These are phyloP conservation scores for Rhodotorula sphaerocarpa DNA, from an alignment of 768 basidiomycete species.

Conservation along the genomic window DNA sequence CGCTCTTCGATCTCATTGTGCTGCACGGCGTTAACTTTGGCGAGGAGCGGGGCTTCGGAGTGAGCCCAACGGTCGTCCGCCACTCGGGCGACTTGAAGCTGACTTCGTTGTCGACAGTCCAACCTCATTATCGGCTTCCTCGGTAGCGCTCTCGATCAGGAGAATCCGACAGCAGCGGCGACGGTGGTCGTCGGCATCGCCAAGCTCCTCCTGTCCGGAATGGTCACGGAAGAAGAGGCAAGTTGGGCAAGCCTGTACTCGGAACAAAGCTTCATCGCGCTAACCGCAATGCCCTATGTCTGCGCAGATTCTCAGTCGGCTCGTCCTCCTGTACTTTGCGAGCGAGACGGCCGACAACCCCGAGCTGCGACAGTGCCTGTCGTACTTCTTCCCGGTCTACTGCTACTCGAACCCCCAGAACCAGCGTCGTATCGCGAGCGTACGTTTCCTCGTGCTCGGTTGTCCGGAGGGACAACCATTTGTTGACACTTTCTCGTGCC, in stretches of 20 bases:
- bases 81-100: no score
- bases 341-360: conserved; percentile 74
- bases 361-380: conserved; percentile 71
- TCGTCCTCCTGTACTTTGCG: conserved; percentile 62
- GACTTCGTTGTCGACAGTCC: conserved; percentile 1
- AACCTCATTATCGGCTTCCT: conserved; percentile 62
- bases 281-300: no score
- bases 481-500: not conserved
- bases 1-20: conserved; percentile 79
- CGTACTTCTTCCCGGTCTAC: conserved; percentile 77
- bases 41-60: conserved; percentile 33
- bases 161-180: conserved; percentile 58
- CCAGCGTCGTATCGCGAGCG: conserved; percentile 63
- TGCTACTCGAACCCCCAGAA: conserved; percentile 70
- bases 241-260: conserved; percentile 25
- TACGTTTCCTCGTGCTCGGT: conserved; percentile 44
- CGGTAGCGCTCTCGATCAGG: conserved; percentile 54
- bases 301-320: conserved; percentile 50
- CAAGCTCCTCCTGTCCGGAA: conserved; percentile 73
- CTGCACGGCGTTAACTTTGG: conserved; percentile 63
- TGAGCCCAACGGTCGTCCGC: conserved; percentile 10
- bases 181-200: conserved; percentile 67
- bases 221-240: conserved; percentile 65
- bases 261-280: not conserved
- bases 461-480: not conserved